Evolutionary conservation across 202 grass and related monocot genomes (phyloP).

Genomic region (Carex sylvatica): DNA sequence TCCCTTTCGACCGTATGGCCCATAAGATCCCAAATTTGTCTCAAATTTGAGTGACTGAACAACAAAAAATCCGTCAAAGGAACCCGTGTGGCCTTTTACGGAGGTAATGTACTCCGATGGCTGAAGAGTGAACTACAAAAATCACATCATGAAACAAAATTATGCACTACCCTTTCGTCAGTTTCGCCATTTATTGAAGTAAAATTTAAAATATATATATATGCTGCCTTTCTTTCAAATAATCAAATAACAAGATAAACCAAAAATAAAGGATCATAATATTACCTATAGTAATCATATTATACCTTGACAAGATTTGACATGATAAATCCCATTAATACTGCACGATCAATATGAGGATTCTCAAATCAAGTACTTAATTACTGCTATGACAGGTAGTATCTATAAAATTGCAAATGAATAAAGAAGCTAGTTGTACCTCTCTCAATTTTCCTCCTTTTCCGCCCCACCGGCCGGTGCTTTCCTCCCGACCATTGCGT

Average conservation of each 20-base stretch:
- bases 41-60: slow-evolving; percentile 36
- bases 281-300: too few species aligned
- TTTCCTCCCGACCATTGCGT: slow-evolving; percentile 35
- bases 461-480: slow-evolving; percentile 50
- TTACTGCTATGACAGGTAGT: too few species aligned
- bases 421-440: background rate
- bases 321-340: too few species aligned
- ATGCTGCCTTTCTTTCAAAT: too few species aligned
- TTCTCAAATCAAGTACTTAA: too few species aligned
- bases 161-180: background rate
- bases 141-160: background rate
- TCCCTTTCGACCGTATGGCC: slow-evolving; percentile 24
- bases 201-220: too few species aligned
- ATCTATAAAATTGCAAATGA: too few species aligned
- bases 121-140: slow-evolving; percentile 25
- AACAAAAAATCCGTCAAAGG: background rate
- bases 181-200: too few species aligned
- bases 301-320: too few species aligned
- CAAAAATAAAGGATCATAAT: too few species aligned
- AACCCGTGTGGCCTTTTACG: slow-evolving; percentile 29
- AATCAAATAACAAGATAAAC: too few species aligned
- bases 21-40: slow-evolving; percentile 30
- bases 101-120: slow-evolving; percentile 33
- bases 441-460: slow-evolving; percentile 31
- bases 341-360: too few species aligned